Evolutionary conservation across 768 basidiomycete genomes (phyloP), one percentile per base, ranked within the genome.

Genomic region (Erythrobasidium yunnanense): DNA sequence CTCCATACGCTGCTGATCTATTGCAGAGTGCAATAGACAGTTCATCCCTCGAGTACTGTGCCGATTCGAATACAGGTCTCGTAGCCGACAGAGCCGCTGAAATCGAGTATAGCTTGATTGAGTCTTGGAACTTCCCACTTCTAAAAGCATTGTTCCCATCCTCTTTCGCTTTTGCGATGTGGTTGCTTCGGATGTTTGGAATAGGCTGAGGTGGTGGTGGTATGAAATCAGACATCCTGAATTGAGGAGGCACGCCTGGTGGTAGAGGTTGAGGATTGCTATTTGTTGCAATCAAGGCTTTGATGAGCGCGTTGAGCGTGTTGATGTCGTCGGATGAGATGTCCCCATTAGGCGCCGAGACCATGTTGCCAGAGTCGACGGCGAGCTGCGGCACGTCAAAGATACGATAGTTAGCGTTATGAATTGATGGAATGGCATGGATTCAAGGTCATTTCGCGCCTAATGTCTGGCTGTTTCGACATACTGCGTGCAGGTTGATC

Each of bases 91-190:
- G 79, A 68, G 81, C 80, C 8, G 86, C 84, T 34, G 90, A 88
- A 66, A 83, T 81, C 20, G 83, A 85, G 77, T 97, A 97, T 35
- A 84, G 82, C 68, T 82, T 78, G 68, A 92, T 83, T 1, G 93
- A 90, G 55, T 84, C 81, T 11, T 76, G 78, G 73, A 83, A 83
- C 52, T 86, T 80, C n/a, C 81, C 81, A 49, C 79, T 71, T 77
- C 93, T 93, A 80, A 88, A 97, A 80, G 88, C 73, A 73, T 90
- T 90, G 76, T 99, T 99, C 67, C 95, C 95, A 69, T 93, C 88
- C 52, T 97, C 93, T 74, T 96, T 96, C 3, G 86, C 85, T 51
- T 81, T 78, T 15, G 83, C 85, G 63, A 96, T 83, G 29, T 71
- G 62, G 20, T 35, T 33, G 11, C 57, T 65, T 11, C 71, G 70